Evolutionary conservation across 2,329 filamentous ascomycete species (phyloP).

Genomic region (Colletotrichum eleusines): DNA sequence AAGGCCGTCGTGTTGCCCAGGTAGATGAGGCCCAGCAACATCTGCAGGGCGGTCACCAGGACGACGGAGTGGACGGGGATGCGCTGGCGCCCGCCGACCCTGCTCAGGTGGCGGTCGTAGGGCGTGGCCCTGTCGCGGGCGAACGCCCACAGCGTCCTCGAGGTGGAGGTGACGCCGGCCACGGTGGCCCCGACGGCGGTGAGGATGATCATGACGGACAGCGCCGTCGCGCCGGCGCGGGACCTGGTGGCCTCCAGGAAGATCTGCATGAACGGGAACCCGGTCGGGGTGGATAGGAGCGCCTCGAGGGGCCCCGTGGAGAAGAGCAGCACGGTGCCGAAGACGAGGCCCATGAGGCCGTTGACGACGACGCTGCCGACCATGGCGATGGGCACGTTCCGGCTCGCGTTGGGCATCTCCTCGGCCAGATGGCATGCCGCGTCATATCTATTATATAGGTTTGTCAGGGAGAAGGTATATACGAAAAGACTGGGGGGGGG

Average conservation of each 20-base stretch:
- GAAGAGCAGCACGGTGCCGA: slow-evolving; percentile 58
- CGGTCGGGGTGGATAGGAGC: slow-evolving; percentile 55
- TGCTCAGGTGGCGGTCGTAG: slow-evolving; percentile 52
- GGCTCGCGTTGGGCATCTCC: slow-evolving; percentile 50
- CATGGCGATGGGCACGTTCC: slow-evolving; percentile 52
- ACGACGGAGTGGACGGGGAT: slow-evolving; percentile 51
- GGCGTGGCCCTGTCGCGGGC: slow-evolving; percentile 54
- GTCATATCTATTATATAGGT: slow-evolving; percentile 48
- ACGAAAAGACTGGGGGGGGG: not conserved
- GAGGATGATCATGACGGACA: slow-evolving; percentile 47
- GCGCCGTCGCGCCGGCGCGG: slow-evolving; percentile 45
- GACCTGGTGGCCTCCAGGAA: slow-evolving; percentile 49
- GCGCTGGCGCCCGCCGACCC: slow-evolving; percentile 48
- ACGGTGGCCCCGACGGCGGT: slow-evolving; percentile 49
- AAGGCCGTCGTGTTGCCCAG: slow-evolving; percentile 57
- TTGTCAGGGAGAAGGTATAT: not conserved
- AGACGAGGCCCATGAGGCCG: slow-evolving; percentile 59
- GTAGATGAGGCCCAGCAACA: slow-evolving; percentile 54
- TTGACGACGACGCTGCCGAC: slow-evolving; percentile 54
- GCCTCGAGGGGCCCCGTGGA: slow-evolving; percentile 54
- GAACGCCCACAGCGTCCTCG: slow-evolving; percentile 55
- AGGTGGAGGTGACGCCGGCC: slow-evolving; percentile 52
- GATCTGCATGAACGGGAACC: slow-evolving; percentile 59
- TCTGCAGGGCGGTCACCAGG: slow-evolving; percentile 46
- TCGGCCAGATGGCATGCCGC: slow-evolving; percentile 51